These are phyloP conservation scores for Xylariaceae sp. DNA, from an alignment of 2,329 filamentous ascomycete species.

Conservation along the genomic window DNA sequence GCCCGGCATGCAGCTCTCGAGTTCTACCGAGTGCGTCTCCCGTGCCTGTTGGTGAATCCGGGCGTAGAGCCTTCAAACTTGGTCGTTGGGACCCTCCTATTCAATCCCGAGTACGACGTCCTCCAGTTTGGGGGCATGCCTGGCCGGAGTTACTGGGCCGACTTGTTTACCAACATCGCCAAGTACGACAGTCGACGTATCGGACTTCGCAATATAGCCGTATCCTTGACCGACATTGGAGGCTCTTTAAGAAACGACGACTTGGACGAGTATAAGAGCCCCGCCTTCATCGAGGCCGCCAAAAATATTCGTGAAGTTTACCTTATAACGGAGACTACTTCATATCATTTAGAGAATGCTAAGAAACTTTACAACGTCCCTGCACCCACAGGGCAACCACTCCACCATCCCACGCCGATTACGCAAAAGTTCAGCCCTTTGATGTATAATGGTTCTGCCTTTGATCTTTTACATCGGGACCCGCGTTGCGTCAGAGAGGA, in stretches of 20 bases:
- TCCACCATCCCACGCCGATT: not conserved
- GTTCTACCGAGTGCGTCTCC: conserved; percentile 16
- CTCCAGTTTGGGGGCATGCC: conserved; percentile 3
- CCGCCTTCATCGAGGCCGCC: not conserved
- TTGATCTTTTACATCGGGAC: conserved; percentile 6
- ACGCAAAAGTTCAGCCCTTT: conserved; percentile 1
- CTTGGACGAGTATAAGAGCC: not conserved
- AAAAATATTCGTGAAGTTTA: conserved; percentile 13
- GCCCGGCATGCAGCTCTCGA: conserved; percentile 8
- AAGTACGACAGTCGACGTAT: conserved; percentile 7
- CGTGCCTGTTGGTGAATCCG: conserved; percentile 2
- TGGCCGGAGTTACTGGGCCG: not conserved
- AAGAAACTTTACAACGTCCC: not conserved
- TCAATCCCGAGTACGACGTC: conserved; percentile 15
- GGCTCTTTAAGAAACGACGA: not conserved
- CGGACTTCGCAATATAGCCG: conserved; percentile 7
- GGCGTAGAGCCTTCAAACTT: not conserved
- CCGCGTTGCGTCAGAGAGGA: not conserved
- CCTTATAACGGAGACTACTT: conserved; percentile 1
- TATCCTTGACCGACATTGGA: not conserved
- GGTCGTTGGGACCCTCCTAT: not conserved
- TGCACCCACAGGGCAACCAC: no score
- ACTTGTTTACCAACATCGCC: conserved; percentile 1
- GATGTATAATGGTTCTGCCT: conserved; percentile 6
- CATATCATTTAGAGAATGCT: not conserved